Conservation (phyloP, 75 land plant genomes). For the Sequoiadendron giganteum region DNA sequence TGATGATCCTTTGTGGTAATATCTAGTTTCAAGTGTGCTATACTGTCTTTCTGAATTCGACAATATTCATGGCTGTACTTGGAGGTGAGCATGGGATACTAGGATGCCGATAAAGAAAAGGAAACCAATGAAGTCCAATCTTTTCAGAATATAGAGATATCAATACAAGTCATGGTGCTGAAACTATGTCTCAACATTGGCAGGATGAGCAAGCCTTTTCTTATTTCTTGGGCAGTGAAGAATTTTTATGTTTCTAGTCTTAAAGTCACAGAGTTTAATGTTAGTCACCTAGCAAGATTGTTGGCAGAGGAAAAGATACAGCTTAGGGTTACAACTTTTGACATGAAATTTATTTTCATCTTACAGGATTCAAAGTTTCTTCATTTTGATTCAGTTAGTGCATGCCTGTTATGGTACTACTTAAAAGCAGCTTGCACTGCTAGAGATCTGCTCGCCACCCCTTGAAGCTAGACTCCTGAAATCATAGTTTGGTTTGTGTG, state of each 20-base stretch:
- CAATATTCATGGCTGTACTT: background rate
- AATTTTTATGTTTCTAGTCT: background rate
- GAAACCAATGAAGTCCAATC: background rate
- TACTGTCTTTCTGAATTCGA: background rate
- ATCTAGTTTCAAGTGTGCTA: background rate
- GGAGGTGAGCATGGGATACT: background rate
- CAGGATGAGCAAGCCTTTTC: background rate
- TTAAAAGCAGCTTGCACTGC: background rate
- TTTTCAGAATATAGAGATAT: background rate
- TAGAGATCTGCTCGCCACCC: background rate
- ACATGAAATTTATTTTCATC: background rate
- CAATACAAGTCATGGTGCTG: background rate
- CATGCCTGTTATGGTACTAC: background rate
- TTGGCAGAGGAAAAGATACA: background rate
- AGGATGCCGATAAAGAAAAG: background rate
- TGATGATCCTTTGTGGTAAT: background rate
- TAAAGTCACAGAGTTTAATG: background rate
- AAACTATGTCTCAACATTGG: conserved; percentile 1
- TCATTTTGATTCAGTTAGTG: background rate
- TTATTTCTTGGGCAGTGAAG: background rate
- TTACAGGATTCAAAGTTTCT: background rate
- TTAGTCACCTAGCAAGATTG: background rate
- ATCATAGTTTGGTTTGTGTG: background rate
- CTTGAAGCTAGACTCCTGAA: background rate
- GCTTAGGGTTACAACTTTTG: background rate